Evolutionary conservation across 352 stramenopile genomes (phyloP).

Genomic region (Thraustotheca clavata): DNA sequence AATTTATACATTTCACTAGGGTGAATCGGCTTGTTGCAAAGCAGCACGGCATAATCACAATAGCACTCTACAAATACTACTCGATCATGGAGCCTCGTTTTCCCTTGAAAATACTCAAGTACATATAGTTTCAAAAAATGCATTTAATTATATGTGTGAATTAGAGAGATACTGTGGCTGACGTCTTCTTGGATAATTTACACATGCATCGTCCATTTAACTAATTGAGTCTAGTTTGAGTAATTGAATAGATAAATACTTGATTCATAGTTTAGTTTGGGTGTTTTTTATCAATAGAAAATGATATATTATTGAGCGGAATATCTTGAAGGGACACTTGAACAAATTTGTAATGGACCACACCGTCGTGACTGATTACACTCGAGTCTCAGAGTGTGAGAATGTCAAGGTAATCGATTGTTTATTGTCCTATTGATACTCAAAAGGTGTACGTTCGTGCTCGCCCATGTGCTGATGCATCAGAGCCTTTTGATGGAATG

Average conservation of each 20-base stretch:
- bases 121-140: background rate
- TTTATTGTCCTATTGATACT: background rate
- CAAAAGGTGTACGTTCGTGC: slow-evolving; percentile 63
- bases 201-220: slow-evolving; percentile 10
- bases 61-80: slow-evolving; percentile 35
- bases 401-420: slow-evolving; percentile 54
- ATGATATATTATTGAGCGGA: too few species aligned
- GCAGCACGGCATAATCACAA: slow-evolving; percentile 43
- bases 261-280: too few species aligned
- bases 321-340: too few species aligned
- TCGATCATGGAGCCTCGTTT: slow-evolving; percentile 27
- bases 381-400: slow-evolving; percentile 55
- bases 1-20: slow-evolving; percentile 36
- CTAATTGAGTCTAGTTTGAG: too few species aligned
- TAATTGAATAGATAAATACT: too few species aligned
- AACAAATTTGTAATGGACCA: slow-evolving; percentile 82
- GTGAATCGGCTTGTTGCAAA: slow-evolving; percentile 51
- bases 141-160: background rate
- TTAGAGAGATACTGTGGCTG: slow-evolving; percentile 9
- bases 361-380: slow-evolving; percentile 83
- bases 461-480: slow-evolving; percentile 63
- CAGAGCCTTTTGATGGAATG: slow-evolving; percentile 64
- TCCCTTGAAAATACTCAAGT: slow-evolving; percentile 57
- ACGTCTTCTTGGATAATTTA: slow-evolving; percentile 13
- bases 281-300: too few species aligned